phyloP scores from a whole-genome alignment of 2,329 filamentous ascomycete species.

The Sclerotinia borealis region DNA sequence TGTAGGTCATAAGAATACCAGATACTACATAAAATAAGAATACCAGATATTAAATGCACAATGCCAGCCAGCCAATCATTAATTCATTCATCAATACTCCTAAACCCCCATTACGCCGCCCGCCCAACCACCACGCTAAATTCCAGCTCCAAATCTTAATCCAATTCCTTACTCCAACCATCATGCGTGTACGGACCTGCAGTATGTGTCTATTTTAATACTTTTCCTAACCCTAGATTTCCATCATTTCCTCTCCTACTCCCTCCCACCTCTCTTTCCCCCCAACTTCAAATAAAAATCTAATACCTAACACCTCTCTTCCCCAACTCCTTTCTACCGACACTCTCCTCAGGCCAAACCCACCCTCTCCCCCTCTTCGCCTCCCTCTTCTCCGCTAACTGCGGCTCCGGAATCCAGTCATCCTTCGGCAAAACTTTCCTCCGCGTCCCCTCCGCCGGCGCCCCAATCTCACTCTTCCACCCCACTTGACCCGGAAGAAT shows the following conservation, averaged over 20 bases:
- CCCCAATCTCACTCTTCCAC: slow-evolving; percentile 68
- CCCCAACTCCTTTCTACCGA: slow-evolving; percentile 66
- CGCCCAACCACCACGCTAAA: no score
- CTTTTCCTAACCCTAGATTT: no score
- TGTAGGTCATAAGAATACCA: no score
- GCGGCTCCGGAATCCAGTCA: slow-evolving; percentile 68
- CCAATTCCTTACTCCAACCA: no score
- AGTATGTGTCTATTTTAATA: background rate
- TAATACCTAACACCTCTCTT: slow-evolving; percentile 56
- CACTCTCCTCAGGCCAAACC: slow-evolving; percentile 68
- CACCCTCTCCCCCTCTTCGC: slow-evolving; percentile 68
- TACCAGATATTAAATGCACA: no score
- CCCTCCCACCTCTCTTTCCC: background rate
- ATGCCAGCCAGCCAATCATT: no score
- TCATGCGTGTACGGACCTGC: background rate
- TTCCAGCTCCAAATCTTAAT: no score
- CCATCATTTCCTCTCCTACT: background rate
- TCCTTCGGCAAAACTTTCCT: slow-evolving; percentile 66
- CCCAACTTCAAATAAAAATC: no score
- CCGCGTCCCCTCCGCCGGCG: slow-evolving; percentile 65
- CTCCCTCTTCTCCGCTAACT: slow-evolving; percentile 68
- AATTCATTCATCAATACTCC: no score
- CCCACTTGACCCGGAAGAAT: slow-evolving; percentile 51
- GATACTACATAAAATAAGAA: no score
- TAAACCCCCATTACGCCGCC: no score